These are phyloP conservation scores for Neoscytalidium dimidiatum DNA, from an alignment of 2,329 filamentous ascomycete species.

Conservation along the genomic window DNA sequence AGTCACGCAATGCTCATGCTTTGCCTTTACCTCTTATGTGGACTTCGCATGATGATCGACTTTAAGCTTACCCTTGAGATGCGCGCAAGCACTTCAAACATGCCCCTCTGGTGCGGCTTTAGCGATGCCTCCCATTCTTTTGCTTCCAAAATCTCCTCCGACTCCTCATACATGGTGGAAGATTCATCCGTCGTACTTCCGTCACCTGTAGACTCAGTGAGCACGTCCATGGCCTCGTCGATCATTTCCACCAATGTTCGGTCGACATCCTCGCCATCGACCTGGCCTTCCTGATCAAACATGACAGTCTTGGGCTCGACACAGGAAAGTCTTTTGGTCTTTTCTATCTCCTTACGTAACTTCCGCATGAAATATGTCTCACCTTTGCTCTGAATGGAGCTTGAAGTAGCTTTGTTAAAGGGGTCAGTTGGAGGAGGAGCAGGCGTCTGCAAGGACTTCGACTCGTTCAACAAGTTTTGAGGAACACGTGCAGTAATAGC, in stretches of 20 bases:
- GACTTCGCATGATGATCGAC: background rate
- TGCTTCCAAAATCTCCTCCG: constrained; percentile 29
- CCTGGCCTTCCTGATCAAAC: background rate
- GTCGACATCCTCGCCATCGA: constrained; percentile 21
- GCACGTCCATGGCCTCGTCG: constrained; percentile 18
- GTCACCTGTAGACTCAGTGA: background rate
- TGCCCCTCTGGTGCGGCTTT: constrained; percentile 39
- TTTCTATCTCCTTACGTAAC: constrained; percentile 3
- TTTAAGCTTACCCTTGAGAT: constrained; percentile 30
- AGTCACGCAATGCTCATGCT: too few relatives aligned
- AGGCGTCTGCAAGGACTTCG: background rate
- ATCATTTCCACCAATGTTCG: constrained; percentile 29
- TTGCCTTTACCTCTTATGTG: too few relatives aligned
- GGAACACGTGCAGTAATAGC: constrained; percentile 42
- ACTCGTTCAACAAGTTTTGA: constrained; percentile 7
- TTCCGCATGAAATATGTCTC: constrained; percentile 14
- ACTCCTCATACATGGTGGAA: background rate
- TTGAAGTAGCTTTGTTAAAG: background rate
- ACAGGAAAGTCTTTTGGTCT: background rate
- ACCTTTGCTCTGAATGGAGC: background rate
- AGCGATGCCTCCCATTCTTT: constrained; percentile 42
- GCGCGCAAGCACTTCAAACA: constrained; percentile 42
- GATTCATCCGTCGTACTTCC: background rate
- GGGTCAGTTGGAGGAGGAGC: background rate
- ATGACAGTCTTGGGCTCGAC: background rate